Base-by-base conservation (phyloP, 345 rosid genomes). In the Chamaenerion angustifolium region DNA sequence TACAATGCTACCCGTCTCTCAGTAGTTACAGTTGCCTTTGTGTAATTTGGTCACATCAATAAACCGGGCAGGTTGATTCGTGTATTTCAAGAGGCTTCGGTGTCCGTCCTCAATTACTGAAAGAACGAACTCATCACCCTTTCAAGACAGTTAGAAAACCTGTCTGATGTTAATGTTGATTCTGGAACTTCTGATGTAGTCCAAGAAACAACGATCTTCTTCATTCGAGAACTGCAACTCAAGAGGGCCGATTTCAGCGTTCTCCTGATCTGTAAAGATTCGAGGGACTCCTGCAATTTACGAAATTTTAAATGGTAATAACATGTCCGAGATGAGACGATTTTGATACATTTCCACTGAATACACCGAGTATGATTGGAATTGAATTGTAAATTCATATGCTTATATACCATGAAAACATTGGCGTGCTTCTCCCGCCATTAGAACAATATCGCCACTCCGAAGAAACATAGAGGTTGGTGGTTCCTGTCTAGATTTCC, bases 341-440 rank as follows among this genome's bases (percentile, higher is more conserved):
- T 21, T 21, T 21, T 4, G 25, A 21, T 21, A 21, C 3, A 21
- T 21, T 2, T 21, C 25, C 25, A 21, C 4, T 21, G 2, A 21
- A 21, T 21, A 21, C 25, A 21, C 25, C 4, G 25, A 4, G 25
- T 21, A 21, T 21, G 3, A 21, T 21, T 21, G 25, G 25, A 21
- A 21, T 0, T 21, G 25, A 21, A 21, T 21, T 21, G 25, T 21
- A 21, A 21, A 21, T 21, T 2, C 25, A 21, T 21, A 21, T 21
- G 25, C 4, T 21, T 21, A 21, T 21, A 21, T 56, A 85, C 95
- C 97, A 58, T 85, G 97, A 73, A 70, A 92, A 68, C 93, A 92
- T 59, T 87, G 85, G 59, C 98, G 75, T 42, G 98, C 96, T 64
- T 87, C 93, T 73, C 93, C 85, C 8, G 95, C 95, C 95, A 87